Conservation (phyloP, 768 basidiomycete species). For the Tulasnella sp. region DNA sequence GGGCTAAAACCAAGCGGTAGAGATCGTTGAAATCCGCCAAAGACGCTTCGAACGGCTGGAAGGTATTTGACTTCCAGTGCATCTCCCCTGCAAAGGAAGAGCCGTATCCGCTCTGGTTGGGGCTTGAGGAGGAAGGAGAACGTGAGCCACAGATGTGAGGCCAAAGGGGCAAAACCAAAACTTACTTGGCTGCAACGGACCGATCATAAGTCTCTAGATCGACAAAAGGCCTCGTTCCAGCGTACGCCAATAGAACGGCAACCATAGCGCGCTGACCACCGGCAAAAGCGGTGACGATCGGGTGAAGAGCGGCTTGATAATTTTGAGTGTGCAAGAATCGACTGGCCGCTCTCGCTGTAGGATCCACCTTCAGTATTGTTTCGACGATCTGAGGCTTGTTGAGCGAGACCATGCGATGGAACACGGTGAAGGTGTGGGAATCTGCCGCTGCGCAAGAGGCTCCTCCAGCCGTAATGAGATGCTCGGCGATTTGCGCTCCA, state of each 20-base stretch:
- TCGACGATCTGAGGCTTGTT: constrained; percentile 33
- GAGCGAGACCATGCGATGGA: constrained; percentile 35
- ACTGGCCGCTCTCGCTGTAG: constrained; percentile 36
- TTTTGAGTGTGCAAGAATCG: constrained; percentile 31
- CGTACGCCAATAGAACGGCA: constrained; percentile 36
- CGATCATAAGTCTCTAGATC: constrained; percentile 33
- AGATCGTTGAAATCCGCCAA: constrained; percentile 32
- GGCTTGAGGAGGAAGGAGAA: neutral
- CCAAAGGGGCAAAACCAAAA: neutral
- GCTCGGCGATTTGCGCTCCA: constrained; percentile 33
- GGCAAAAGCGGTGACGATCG: constrained; percentile 35
- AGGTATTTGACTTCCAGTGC: neutral
- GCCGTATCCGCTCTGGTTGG: neutral
- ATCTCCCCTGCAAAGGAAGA: neutral
- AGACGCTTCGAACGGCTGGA: constrained; percentile 35
- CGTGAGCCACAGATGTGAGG: too few relatives aligned
- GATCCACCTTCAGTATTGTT: constrained; percentile 34
- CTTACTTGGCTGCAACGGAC: constrained; percentile 31
- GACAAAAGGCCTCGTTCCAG: constrained; percentile 32
- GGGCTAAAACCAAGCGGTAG: constrained; percentile 33
- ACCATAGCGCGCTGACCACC: constrained; percentile 33
- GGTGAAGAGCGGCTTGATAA: constrained; percentile 31
- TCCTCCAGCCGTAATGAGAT: constrained; percentile 34
- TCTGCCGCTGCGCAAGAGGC: constrained; percentile 36
- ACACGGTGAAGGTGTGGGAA: constrained; percentile 33